These are phyloP conservation scores for Phylloporus rhodoxanthus DNA, from an alignment of 768 basidiomycete species.

Conservation along the genomic window DNA sequence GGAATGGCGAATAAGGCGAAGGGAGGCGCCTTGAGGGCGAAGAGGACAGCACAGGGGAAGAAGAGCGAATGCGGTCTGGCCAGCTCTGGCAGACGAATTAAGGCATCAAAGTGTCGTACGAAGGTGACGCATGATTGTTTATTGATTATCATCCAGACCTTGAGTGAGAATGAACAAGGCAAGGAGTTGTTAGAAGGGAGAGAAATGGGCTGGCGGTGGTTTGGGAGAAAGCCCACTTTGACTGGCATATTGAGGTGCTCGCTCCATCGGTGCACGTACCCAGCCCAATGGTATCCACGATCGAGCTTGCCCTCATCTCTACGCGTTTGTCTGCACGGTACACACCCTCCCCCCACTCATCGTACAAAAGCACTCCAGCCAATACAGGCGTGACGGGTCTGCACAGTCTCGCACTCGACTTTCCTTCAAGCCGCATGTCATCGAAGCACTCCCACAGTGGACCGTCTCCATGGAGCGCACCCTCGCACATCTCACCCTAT, in stretches of 20 bases:
- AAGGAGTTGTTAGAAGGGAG: conserved; percentile 64
- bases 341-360: conserved; percentile 47
- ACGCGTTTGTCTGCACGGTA: conserved; percentile 50
- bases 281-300: no score
- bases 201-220: conserved; percentile 38
- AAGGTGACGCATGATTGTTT: conserved; percentile 18
- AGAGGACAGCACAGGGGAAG: conserved; percentile 63
- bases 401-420: conserved; percentile 47
- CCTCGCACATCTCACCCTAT: conserved; percentile 47
- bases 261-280: no score
- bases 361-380: conserved; percentile 39
- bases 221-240: no score
- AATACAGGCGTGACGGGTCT: conserved; percentile 44
- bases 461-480: conserved; percentile 36
- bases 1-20: conserved; percentile 67
- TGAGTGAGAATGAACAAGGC: conserved; percentile 41
- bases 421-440: conserved; percentile 51
- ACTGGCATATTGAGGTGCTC: no score
- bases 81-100: conserved; percentile 54
- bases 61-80: conserved; percentile 66
- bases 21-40: conserved; percentile 66
- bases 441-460: conserved; percentile 59
- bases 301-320: no score
- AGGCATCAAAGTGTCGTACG: conserved; percentile 34
- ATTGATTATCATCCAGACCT: conserved; percentile 44